Base-by-base conservation (phyloP, 371 early-diverging fungal genomes). In the Apophysomyces trapeziformis region DNA sequence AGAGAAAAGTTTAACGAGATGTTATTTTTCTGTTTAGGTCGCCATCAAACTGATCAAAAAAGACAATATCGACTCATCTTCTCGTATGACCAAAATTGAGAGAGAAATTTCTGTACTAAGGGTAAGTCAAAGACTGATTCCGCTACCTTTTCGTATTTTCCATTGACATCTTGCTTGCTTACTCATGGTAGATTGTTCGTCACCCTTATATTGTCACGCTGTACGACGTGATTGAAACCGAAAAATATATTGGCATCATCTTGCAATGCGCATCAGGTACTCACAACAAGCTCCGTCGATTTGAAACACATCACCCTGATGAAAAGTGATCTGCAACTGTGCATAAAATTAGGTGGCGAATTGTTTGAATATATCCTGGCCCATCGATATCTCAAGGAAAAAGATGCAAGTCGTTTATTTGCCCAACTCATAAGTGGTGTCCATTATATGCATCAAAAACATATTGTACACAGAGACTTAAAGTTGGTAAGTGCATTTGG, bases 341-440 rank as follows among this genome's bases (percentile, higher is more conserved):
- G 32, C 32, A 26, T 26, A 41, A 41, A 1, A 41, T 11, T 67
- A 85, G 92, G 93, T 44, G 98, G 98, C 59, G 99, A 99, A 75
- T 79, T 99, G 56, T 99, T 99, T 76, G 98, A 98, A 76, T 92
- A 96, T 73, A 97, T 99, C 60, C 85, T 97, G 44, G 94, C 95
- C 5, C 95, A 93, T 74, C 88, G 93, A n/a, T 95, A 93, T 64
- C 85, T 99, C 45, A 92, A 90, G 69, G 97, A 98, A 73, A 80
- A 82, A 62, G 98, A 97, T 65, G 97, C 98, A 4, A 87, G 93
- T 63, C 83, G 93, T 39, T 74, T 97, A 59, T 97, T 99, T 87
- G 92, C 95, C 18, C 99, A 99, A 77, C 85, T 99, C 60, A 88
- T 99, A 65, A 88, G 90, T 68, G 90, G 96, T 64, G 93, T 95